phyloP scores from a whole-genome alignment of 2,329 filamentous ascomycete species.

The Mollisiaceae sp. region DNA sequence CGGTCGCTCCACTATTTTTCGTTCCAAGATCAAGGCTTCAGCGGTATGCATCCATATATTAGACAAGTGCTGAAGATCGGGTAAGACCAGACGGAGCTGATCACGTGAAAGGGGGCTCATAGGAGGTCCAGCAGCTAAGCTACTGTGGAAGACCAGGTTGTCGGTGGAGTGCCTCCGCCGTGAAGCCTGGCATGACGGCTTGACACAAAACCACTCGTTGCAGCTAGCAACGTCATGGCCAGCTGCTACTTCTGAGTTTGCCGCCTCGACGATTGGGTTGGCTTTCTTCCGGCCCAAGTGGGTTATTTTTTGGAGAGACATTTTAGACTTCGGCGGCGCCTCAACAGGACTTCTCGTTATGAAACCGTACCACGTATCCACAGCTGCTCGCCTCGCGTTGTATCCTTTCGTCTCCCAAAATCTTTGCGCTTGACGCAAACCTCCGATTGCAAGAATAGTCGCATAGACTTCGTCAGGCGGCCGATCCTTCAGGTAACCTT shows the following conservation, averaged over 20 bases:
- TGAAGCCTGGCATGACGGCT: conserved; percentile 38
- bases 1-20: conserved; percentile 61
- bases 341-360: conserved; percentile 52
- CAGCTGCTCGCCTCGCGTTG: conserved; percentile 61
- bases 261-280: conserved; percentile 18
- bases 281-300: conserved; percentile 64
- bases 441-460: conserved; percentile 64
- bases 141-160: conserved; percentile 62
- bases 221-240: conserved; percentile 37
- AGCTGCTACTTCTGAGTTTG: conserved; percentile 33
- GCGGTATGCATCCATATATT: conserved; percentile 68
- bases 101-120: conserved; percentile 61
- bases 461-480: conserved; percentile 67
- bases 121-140: conserved; percentile 64
- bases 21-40: conserved; percentile 64
- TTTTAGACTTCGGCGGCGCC: conserved; percentile 54
- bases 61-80: conserved; percentile 62
- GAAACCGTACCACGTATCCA: conserved; percentile 64
- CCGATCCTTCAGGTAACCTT: conserved; percentile 67
- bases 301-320: conserved; percentile 46
- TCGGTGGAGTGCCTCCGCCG: conserved; percentile 36
- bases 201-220: conserved; percentile 44
- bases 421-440: conserved; percentile 65
- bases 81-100: conserved; percentile 55
- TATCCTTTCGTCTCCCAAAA: conserved; percentile 72